Evolutionary conservation across 176 grass and related monocot species (phyloP), one percentile per base, ranked within the genome.

Genomic region (Lolium rigidum): DNA sequence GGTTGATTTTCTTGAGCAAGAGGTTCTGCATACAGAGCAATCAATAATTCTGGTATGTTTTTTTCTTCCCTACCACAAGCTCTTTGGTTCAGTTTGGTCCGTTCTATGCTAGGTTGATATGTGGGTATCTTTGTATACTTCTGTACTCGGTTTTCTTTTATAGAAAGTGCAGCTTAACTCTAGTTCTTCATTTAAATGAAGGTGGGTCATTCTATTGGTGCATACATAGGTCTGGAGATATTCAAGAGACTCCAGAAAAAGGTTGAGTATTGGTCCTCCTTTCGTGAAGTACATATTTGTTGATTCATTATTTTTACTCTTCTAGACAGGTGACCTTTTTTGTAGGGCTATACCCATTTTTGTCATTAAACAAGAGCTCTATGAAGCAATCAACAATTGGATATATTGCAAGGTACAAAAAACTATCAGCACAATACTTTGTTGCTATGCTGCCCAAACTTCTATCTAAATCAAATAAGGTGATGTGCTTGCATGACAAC

Each of bases 131-230:
- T 44, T 74, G 7, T 58, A 44, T 52, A 50, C 0, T 68, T 49
- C 11, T 31, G 5, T 28, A 66, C 63, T 35, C 0, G 25, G 41
- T 81, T 82, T 62, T 0, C 47, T 81, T 84, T 17, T 75, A 24
- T 21, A 62, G 73, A 55, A 10, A 31, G 22, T 15, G 3, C 10
- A 49, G 10, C 70, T 84, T 75, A 31, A 35, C 39, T 51, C 35
- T n/a, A 64, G 77, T 72, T 78, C 3, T 46, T 52, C 41, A 5
- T 67, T 84, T 80, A 59, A 69, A 46, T 84, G 83, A 81, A 98
- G 93, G 93, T 95, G 89, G 95, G 95, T 1, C 95, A 98, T 92
- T 98, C 95, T 37, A 98, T 98, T 90, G 95, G 95, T 70, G 86
- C 91, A 7, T 94, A 94, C 78, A 94, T 98, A 84, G 84, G 87